Evolutionary conservation across 2,329 filamentous ascomycete species (phyloP), one percentile per base, ranked within the genome.

Genomic region (Aspergillus latus): DNA sequence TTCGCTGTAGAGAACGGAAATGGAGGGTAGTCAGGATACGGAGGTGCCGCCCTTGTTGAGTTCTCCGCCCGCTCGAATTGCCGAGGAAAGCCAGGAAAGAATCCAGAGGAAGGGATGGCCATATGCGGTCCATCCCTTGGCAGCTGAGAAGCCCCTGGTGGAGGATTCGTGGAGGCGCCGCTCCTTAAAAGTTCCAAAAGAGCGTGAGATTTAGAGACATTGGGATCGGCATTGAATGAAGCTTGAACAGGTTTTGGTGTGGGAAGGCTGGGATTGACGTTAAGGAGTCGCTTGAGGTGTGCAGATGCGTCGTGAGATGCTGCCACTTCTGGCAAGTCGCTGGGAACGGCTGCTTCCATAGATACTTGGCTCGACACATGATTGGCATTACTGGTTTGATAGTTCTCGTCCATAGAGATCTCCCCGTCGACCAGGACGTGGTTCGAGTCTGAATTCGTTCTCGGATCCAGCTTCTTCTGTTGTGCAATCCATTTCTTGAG

Each of bases 401-500:
- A 57, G 30, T 61, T 66, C 52, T 89, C 86, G 53, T 89, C 87
- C 68, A 88, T 84, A 5, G 84, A 84, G 49, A 82, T 72, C 37
- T 78, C 76, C 11, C 79, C 75, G 10, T 79, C 73, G 16, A 78
- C 76, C 15, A 76, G 69, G 4, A 77, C 65, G 30, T 81, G 76
- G 11, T 73, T 71, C 32, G 69, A 72, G 37, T 70, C 77, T 28
- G 75, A 65, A 15, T 73, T 70, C 60, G 76, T 77, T 64, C 78
- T 77, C 7, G 79, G 77, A 64, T 90, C 89, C n/a, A 82, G 80
- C 74, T 88, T 92, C 77, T 85, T 88, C 74, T 96, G 90, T 61
- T 88, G 84, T n/a, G 85, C 79, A 45, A 97, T 91, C 92, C 92
- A 97, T 71, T 90, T 91, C 74, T 91, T 92, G 48, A 99, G 75